A percentile compares a stretch with the other conserved stretches of the same genome.
phyloP scores from a whole-genome alignment of 139 green algal species.

The Picochlorum sp. region DNA sequence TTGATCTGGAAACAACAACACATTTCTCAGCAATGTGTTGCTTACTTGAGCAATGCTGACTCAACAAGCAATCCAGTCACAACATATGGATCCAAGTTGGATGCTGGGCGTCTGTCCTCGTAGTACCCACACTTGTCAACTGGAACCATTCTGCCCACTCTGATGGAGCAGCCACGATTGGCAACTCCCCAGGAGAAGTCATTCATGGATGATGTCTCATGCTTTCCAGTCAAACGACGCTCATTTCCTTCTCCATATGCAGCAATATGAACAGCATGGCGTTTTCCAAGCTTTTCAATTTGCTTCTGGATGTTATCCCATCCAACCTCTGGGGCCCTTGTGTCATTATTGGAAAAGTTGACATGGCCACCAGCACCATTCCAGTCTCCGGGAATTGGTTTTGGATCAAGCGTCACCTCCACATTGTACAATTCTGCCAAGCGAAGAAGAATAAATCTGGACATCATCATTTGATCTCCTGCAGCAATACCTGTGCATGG shows the following conservation, averaged over 20 bases:
- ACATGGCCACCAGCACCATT: constrained; percentile 93
- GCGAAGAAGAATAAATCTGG: constrained; percentile 85
- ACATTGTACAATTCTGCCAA: constrained; percentile 81
- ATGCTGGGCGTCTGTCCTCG: constrained; percentile 89
- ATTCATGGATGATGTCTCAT: constrained; percentile 89
- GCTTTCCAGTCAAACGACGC: constrained; percentile 88
- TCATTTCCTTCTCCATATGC: constrained; percentile 93
- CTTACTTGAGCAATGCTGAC: constrained; percentile 49
- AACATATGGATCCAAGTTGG: constrained; percentile 93
- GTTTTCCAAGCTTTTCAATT: constrained; percentile 82
- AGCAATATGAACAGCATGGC: constrained; percentile 70
- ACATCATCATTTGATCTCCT: constrained; percentile 95
- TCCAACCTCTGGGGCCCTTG: constrained; percentile 48
- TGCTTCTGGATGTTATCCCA: constrained; percentile 85
- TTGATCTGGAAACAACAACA: too few relatives aligned
- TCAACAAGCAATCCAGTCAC: constrained; percentile 63
- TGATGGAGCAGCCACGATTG: constrained; percentile 91
- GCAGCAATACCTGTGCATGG: constrained; percentile 80
- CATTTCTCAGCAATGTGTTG: too few relatives aligned
- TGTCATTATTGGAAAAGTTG: constrained; percentile 94
- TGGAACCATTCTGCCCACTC: constrained; percentile 75
- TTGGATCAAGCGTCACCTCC: constrained; percentile 89
- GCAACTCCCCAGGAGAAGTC: constrained; percentile 96
- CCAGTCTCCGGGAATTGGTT: constrained; percentile 97
- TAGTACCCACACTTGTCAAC: constrained; percentile 95